A percentile compares a stretch with the other conserved stretches of the same genome.
phyloP scores from a whole-genome alignment of 768 basidiomycete genomes.

The Xanthoconium purpureum region DNA sequence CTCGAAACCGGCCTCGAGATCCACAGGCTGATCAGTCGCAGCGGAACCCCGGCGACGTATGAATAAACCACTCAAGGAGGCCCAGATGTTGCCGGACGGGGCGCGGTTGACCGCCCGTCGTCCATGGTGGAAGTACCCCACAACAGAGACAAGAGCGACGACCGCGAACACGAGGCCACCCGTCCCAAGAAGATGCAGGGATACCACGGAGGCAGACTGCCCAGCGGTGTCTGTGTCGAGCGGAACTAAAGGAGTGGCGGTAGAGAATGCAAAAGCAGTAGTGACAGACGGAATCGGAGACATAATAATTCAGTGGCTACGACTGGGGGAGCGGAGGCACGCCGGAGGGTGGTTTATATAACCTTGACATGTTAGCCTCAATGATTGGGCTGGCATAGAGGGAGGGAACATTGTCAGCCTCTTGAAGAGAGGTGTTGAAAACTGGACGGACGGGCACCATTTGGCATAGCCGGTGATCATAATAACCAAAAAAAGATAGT shows the following conservation, averaged over 20 bases:
- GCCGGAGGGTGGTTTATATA: slow-evolving; percentile 4
- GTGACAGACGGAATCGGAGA: slow-evolving; percentile 15
- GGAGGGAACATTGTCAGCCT: slow-evolving; percentile 9
- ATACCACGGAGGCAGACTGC: not conserved
- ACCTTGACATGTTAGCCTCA: not conserved
- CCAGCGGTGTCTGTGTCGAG: not conserved
- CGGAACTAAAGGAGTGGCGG: slow-evolving; percentile 1
- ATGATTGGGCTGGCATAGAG: not conserved
- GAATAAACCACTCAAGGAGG: not conserved
- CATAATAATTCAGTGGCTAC: slow-evolving; percentile 10
- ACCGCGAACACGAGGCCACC: slow-evolving; percentile 15
- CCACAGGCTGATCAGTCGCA: not conserved
- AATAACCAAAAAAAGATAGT: not conserved
- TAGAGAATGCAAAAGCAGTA: slow-evolving; percentile 1
- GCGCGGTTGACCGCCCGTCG: not conserved
- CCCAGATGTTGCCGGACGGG: slow-evolving; percentile 3
- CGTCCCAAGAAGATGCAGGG: slow-evolving; percentile 5
- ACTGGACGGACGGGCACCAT: not conserved
- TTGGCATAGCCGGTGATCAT: not conserved
- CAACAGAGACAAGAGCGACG: slow-evolving; percentile 11
- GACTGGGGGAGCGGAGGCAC: not conserved
- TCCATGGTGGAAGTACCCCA: slow-evolving; percentile 15
- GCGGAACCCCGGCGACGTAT: not conserved
- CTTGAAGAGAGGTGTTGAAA: not conserved
- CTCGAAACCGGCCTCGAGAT: slow-evolving; percentile 14